These are phyloP conservation scores for Tricladium varicosporioides DNA, from an alignment of 2,329 filamentous ascomycete species.

Conservation along the genomic window DNA sequence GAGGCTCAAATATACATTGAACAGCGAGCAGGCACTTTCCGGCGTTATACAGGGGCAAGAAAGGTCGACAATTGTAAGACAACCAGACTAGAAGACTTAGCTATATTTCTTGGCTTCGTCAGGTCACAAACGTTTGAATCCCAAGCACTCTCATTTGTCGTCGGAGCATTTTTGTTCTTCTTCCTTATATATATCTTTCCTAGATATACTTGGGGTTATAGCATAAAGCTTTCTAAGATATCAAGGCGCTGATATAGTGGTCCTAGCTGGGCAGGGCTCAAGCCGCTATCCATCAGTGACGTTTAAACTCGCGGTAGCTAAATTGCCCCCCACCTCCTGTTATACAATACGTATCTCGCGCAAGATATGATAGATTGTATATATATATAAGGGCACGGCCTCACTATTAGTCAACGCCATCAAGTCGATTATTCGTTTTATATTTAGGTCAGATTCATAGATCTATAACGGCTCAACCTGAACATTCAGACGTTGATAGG, in stretches of 20 bases:
- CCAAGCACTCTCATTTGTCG: constrained; percentile 24
- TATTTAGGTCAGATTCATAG: constrained; percentile 46
- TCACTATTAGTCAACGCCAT: constrained; percentile 48
- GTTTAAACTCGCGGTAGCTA: constrained; percentile 44
- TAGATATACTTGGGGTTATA: constrained; percentile 22
- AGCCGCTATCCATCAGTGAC: constrained; percentile 34
- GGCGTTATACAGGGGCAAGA: constrained; percentile 69
- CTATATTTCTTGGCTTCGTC: neutral
- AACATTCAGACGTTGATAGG: constrained; percentile 43
- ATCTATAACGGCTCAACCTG: constrained; percentile 46
- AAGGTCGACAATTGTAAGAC: constrained; percentile 67
- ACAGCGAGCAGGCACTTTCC: constrained; percentile 66
- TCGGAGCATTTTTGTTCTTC: neutral
- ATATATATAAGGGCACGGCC: constrained; percentile 49
- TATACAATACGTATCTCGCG: constrained; percentile 46
- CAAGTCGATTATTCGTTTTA: constrained; percentile 50
- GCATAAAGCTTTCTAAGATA: constrained; percentile 64
- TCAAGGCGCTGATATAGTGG: constrained; percentile 60
- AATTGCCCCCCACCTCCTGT: constrained; percentile 36
- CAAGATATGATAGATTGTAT: constrained; percentile 46
- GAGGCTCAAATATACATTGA: constrained; percentile 67
- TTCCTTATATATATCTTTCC: neutral
- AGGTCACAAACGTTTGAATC: constrained; percentile 15
- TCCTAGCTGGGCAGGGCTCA: constrained; percentile 48
- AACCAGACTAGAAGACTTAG: constrained; percentile 39